Evolutionary conservation across 805 yeast genomes (phyloP).

Genomic region (Kuraishia hungarica): DNA sequence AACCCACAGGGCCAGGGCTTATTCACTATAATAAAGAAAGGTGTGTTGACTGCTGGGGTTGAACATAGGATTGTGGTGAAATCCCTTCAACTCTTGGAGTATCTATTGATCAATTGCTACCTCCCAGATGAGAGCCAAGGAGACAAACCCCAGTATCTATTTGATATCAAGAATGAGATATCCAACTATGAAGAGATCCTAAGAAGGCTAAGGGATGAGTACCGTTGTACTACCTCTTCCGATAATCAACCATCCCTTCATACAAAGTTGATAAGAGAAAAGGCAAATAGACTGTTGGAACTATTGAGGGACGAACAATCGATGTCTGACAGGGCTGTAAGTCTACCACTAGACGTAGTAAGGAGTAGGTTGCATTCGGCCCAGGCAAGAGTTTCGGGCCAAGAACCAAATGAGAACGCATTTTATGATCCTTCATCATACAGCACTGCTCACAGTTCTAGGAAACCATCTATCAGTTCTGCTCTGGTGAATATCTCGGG

Average conservation of each 20-base stretch:
- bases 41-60: slow-evolving; percentile 17
- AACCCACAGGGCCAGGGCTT: slow-evolving; percentile 8
- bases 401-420: not conserved
- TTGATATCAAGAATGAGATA: slow-evolving; percentile 15
- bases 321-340: not conserved
- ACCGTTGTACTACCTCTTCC: slow-evolving; percentile 9
- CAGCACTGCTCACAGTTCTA: not conserved
- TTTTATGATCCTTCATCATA: not conserved
- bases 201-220: slow-evolving; percentile 7
- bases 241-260: slow-evolving; percentile 17
- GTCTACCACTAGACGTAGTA: not conserved
- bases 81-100: slow-evolving; percentile 17
- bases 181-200: slow-evolving; percentile 9
- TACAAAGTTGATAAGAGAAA: slow-evolving; percentile 12
- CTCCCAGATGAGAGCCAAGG: not conserved
- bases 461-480: not conserved
- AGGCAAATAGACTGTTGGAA: slow-evolving; percentile 9
- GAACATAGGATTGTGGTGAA: slow-evolving; percentile 18
- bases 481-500: not conserved
- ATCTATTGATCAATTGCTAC: slow-evolving; percentile 18
- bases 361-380: not conserved
- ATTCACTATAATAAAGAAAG: slow-evolving; percentile 12
- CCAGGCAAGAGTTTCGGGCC: not conserved
- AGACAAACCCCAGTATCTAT: slow-evolving; percentile 1
- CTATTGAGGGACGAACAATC: slow-evolving; percentile 4